Conservation (phyloP, 768 basidiomycete genomes). For the Suillus subaureus region DNA sequence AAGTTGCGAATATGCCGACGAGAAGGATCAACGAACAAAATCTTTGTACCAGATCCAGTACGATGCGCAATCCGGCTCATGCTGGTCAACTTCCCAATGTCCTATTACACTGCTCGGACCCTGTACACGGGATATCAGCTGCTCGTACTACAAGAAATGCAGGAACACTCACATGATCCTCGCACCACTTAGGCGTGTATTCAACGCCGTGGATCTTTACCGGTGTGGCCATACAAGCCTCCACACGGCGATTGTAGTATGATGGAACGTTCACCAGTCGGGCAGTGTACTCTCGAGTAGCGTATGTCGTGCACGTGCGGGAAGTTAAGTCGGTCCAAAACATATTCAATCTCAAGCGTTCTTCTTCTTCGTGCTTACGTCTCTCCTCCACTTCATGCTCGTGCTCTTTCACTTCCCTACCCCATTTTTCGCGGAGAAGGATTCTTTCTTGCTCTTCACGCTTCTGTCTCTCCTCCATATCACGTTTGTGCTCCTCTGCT, state of each 20-base stretch:
- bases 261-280: conserved; percentile 30
- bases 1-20: neutral
- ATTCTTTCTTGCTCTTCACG: neutral
- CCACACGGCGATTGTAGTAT: conserved; percentile 21
- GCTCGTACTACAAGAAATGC: too few species aligned
- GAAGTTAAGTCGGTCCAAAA: conserved; percentile 22
- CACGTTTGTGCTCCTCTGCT: too few species aligned
- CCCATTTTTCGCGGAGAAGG: too few species aligned
- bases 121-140: too few species aligned
- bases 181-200: conserved; percentile 22
- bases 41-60: too few species aligned
- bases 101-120: too few species aligned
- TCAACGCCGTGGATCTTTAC: conserved; percentile 27
- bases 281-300: conserved; percentile 32
- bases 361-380: conserved; percentile 14
- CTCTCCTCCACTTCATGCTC: conserved; percentile 23
- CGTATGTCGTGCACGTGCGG: conserved; percentile 30
- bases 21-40: too few species aligned
- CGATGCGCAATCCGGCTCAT: too few species aligned
- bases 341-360: conserved; percentile 23
- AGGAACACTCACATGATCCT: conserved; percentile 20
- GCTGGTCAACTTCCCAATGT: too few species aligned
- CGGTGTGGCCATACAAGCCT: too few species aligned
- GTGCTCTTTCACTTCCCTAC: too few species aligned
- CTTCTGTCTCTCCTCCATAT: too few species aligned